Base-by-base conservation (phyloP, 768 basidiomycete genomes). In the Collybia sp. region DNA sequence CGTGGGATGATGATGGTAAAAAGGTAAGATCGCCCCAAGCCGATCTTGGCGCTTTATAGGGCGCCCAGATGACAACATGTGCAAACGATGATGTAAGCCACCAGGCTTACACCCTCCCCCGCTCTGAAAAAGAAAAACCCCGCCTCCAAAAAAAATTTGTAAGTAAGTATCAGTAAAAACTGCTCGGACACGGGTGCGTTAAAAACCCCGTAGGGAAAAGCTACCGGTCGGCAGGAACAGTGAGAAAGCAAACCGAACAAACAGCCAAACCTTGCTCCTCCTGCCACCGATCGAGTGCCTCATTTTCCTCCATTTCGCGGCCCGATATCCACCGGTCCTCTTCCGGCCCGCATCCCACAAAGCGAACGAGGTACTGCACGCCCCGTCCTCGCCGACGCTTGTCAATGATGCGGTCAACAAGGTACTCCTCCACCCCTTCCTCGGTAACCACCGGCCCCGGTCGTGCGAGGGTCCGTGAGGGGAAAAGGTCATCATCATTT, bases 401-500 rank as follows among this genome's bases (percentile, higher is more conserved):
- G 46, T 67, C 61, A 6, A 67, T 17, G 42, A 68, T 64, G 2
- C 40, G 13, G 4, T 66, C 62, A 10, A 52, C 20, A 51, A 44
- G 17, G 12, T 43, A 52, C 47, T 66, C 60, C 36, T 54, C 46
- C 10, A 35, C 10, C 5, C 67, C 65, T 10, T 63, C 55, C 2
- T 38, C 42, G 0, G 47, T 58, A 4, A 64, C 31, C 9, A 64
- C 46, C 0, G 64, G 61, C 0, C 44, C 45, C 0, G 58, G 63
- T 5, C 40, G 32, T 0, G 36, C 12, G 1, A 52, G 37, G 4
- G 47, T 43, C 3, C 64, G 58, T 0, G 40, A 46, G 0, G 71
- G 71, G 49, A 69, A 71, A 0, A 56, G 43, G 0, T 30, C 2
- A 16, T 48, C 20, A 45, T 73, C 59, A 40, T 72, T 75, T 0